phyloP scores from a whole-genome alignment of 2,329 filamentous ascomycete genomes.

The Monilinia laxa region DNA sequence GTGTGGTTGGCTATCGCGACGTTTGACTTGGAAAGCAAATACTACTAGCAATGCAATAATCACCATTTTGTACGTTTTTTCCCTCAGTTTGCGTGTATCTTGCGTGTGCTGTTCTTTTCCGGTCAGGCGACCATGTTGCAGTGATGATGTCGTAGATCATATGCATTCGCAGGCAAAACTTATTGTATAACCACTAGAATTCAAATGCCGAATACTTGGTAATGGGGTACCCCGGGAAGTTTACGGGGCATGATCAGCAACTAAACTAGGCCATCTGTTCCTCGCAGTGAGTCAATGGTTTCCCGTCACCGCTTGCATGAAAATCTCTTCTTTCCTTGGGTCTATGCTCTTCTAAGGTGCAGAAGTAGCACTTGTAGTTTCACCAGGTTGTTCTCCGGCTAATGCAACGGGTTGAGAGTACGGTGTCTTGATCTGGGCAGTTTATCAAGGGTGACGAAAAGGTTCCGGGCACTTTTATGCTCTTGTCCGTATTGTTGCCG shows the following conservation, averaged over 20 bases:
- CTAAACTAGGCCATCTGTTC: neutral
- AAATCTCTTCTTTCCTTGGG: slow-evolving; percentile 1
- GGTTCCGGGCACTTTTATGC: neutral
- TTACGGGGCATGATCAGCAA: slow-evolving; percentile 9
- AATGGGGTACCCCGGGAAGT: slow-evolving; percentile 11
- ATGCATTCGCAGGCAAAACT: neutral
- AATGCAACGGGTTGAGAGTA: neutral
- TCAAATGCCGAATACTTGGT: neutral
- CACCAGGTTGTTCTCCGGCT: neutral
- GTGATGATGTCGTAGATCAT: neutral
- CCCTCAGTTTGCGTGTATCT: neutral
- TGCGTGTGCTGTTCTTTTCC: neutral
- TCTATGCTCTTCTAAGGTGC: slow-evolving; percentile 7
- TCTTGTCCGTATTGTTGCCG: neutral
- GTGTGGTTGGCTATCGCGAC: neutral
- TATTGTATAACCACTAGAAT: neutral
- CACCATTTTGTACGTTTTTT: neutral
- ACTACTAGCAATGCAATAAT: neutral
- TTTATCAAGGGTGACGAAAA: neutral
- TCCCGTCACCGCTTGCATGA: neutral
- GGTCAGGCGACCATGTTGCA: slow-evolving; percentile 9
- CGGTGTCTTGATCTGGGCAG: neutral
- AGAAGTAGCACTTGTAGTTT: neutral
- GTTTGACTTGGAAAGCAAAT: neutral
- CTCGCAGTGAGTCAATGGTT: neutral